Evolutionary conservation across 2,329 filamentous ascomycete genomes (phyloP).

Genomic region (Epichloe sibirici): DNA sequence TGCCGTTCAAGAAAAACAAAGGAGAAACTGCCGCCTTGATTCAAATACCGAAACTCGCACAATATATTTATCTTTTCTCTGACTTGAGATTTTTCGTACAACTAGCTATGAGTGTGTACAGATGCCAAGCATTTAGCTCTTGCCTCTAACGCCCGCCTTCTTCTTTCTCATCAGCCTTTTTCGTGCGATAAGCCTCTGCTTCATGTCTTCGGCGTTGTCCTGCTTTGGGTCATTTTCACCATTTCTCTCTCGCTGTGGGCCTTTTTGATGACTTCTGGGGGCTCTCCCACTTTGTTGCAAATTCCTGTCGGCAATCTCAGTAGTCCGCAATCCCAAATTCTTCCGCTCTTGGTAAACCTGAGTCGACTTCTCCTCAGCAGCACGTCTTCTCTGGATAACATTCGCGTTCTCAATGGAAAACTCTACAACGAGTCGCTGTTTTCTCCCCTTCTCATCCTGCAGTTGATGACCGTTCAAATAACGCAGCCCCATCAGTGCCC

Average conservation of each 20-base stretch:
- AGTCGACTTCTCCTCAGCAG: constrained; percentile 23
- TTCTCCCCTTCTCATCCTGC: constrained; percentile 55
- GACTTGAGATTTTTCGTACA: background rate
- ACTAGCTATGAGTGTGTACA: background rate
- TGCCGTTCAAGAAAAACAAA: too few relatives aligned
- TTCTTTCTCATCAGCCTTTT: constrained; percentile 72
- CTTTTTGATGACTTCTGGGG: background rate
- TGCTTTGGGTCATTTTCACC: constrained; percentile 16
- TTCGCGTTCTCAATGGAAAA: constrained; percentile 98
- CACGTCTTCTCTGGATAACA: constrained; percentile 64
- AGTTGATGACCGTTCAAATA: constrained; percentile 75
- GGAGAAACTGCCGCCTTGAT: too few relatives aligned
- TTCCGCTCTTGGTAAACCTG: constrained; percentile 20
- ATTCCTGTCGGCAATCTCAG: background rate
- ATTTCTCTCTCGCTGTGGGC: constrained; percentile 17
- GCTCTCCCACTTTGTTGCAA: background rate
- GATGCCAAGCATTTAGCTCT: constrained; percentile 1
- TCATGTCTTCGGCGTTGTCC: constrained; percentile 27
- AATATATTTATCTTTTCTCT: too few relatives aligned
- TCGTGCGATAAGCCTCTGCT: constrained; percentile 71
- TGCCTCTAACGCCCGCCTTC: constrained; percentile 31
- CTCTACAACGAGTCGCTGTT: constrained; percentile 84
- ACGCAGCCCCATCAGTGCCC: constrained; percentile 85
- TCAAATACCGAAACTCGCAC: background rate
- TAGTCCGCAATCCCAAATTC: constrained; percentile 15